Base-by-base conservation (phyloP, 2,329 filamentous ascomycete genomes). In the Sclerotinia trifoliorum region DNA sequence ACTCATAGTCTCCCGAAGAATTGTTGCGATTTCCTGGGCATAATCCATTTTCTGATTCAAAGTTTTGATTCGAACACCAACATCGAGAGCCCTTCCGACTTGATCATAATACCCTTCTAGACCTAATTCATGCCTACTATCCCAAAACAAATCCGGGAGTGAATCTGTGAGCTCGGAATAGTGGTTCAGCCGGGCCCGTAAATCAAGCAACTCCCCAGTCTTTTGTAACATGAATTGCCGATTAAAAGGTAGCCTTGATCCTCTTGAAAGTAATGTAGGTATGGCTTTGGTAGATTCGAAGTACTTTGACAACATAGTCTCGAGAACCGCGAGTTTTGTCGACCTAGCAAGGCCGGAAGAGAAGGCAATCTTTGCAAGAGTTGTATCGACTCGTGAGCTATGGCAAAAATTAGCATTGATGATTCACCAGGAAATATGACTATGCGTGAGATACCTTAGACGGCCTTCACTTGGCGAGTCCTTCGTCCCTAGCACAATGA, bases 21-120 rank as follows among this genome's bases (percentile, higher is more conserved):
- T 94, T 65, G 85, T 92, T 8, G 95, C 93, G 78, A 97, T 97
- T 79, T 98, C 94, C 76, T 95, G 92, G 0, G 94, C 95, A 78
- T 99, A 98, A 76, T 97, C 94, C 87, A 99, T 96, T 81, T 96
- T 96, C 81, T 96, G 92, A 78, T 99, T 99, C 73, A 98, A 81
- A 24, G 92, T 89, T 75, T 91, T 92, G 80, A 98, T 98, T 63
- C 95, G 86, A 35, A 95, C 92, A 46, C 92, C 91, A 32, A 98
- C 94, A 79, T 98, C 95, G 48, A 99, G 84, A 0, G 93, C 93
- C 66, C 90, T 88, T 52, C 94, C 94, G 52, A 97, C 93, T 78
- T 95, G 91, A 73, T 97, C 94, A 79, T 98, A 99, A 80, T 97
- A 98, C 42, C 90, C 91, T 78, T 97, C 95, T 2, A 99, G 84